A percentile compares a stretch with the other conserved stretches of the same genome.
phyloP scores from a whole-genome alignment of 371 early-diverging fungal genomes.

The Lichtheimia hyalospora region DNA sequence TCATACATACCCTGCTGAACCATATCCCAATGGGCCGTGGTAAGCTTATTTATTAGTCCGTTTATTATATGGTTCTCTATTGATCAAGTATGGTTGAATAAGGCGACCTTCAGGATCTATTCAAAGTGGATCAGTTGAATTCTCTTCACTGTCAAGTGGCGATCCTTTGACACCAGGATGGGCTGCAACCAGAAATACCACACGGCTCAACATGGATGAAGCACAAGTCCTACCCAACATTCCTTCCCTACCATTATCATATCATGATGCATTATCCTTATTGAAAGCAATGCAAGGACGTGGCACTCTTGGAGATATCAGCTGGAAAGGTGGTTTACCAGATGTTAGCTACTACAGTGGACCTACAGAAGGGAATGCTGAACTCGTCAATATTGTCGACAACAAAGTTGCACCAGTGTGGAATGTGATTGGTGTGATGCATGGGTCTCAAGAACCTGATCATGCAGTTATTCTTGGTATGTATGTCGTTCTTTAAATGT shows the following conservation, averaged over 20 bases:
- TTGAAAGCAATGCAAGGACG: conserved; percentile 51
- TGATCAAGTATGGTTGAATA: not conserved
- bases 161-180: conserved; percentile 70
- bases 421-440: conserved; percentile 65
- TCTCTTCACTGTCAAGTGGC: conserved; percentile 48
- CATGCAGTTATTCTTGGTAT: conserved; percentile 55
- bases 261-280: conserved; percentile 61
- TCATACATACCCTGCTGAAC: conserved; percentile 35
- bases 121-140: conserved; percentile 64
- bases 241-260: conserved; percentile 69
- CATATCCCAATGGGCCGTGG: conserved; percentile 72
- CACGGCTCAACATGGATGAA: conserved; percentile 49
- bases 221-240: conserved; percentile 50
- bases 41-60: not conserved
- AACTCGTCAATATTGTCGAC: conserved; percentile 57
- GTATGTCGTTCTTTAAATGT: not conserved
- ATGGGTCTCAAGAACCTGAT: conserved; percentile 59
- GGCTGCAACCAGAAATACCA: conserved; percentile 52
- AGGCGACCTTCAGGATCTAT: conserved; percentile 57
- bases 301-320: conserved; percentile 30
- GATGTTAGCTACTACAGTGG: conserved; percentile 57
- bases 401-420: conserved; percentile 59
- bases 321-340: conserved; percentile 53
- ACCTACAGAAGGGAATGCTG: conserved; percentile 49
- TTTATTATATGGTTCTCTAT: too few species aligned